These are phyloP conservation scores for Cytidiella melzeri DNA, from an alignment of 768 basidiomycete genomes.

Conservation along the genomic window DNA sequence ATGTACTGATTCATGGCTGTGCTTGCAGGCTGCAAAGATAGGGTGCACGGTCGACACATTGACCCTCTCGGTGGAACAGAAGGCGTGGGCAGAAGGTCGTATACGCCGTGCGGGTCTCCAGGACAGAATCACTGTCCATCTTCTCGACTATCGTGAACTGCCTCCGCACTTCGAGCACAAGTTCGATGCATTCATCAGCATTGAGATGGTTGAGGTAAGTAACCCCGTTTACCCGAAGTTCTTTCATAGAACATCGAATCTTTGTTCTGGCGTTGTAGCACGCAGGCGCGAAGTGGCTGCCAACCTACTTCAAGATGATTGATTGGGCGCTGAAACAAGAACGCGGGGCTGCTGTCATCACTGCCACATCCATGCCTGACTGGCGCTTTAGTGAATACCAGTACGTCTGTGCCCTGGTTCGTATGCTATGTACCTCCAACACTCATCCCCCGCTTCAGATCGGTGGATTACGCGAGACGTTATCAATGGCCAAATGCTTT, in stretches of 20 bases:
- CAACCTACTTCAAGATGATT: conserved; percentile 2
- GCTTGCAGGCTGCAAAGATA: conserved; percentile 31
- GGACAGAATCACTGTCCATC: conserved; percentile 31
- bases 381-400: conserved; percentile 16
- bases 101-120: conserved; percentile 24
- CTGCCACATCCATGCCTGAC: conserved; percentile 38
- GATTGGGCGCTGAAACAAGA: conserved; percentile 32
- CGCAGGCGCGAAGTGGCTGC: conserved; percentile 1
- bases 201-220: conserved; percentile 44
- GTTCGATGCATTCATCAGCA: conserved; percentile 36
- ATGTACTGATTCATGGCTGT: too few relatives aligned
- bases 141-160: conserved; percentile 35
- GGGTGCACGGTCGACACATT: conserved; percentile 38
- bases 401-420: conserved; percentile 3
- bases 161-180: conserved; percentile 29
- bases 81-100: conserved; percentile 31
- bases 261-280: too few relatives aligned
- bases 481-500: conserved; percentile 13
- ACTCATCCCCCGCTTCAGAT: conserved; percentile 8
- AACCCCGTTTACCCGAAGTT: not conserved
- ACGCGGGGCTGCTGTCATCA: conserved; percentile 33
- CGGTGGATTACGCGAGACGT: conserved; percentile 8
- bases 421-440: conserved; percentile 5
- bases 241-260: not conserved
- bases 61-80: conserved; percentile 36